A percentile compares a stretch with the other conserved stretches of the same genome.
These are phyloP conservation scores for Aspergillus transmontanensis DNA, from an alignment of 2,329 filamentous ascomycete species.

Conservation along the genomic window DNA sequence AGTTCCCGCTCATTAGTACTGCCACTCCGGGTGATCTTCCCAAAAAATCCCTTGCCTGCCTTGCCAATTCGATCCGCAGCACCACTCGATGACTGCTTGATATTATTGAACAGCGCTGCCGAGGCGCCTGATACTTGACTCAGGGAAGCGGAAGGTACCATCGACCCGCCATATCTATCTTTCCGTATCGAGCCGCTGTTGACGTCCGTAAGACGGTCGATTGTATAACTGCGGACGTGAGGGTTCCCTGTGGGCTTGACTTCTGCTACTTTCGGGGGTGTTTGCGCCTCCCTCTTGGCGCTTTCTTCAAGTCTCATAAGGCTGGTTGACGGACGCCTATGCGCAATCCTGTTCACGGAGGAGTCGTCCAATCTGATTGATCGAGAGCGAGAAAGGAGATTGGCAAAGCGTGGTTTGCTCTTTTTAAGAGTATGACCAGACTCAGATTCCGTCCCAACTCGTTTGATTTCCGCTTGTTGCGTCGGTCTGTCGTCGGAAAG, in stretches of 20 bases:
- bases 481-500: constrained; percentile 25
- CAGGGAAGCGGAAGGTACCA: constrained; percentile 50
- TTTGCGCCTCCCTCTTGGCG: constrained; percentile 37
- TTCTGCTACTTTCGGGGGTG: constrained; percentile 63
- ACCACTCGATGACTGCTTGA: constrained; percentile 71
- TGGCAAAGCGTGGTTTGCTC: constrained; percentile 48
- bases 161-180: constrained; percentile 36
- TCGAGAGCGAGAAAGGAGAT: constrained; percentile 47
- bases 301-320: constrained; percentile 43
- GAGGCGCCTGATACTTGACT: constrained; percentile 58
- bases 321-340: constrained; percentile 43
- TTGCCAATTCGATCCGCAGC: constrained; percentile 72
- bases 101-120: constrained; percentile 68
- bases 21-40: constrained; percentile 70
- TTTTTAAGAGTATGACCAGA: constrained; percentile 37
- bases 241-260: constrained; percentile 69
- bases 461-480: constrained; percentile 28
- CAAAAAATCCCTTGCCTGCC: constrained; percentile 79
- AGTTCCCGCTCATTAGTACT: constrained; percentile 69
- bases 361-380: constrained; percentile 48
- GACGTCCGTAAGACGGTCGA: constrained; percentile 60
- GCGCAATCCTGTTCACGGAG: constrained; percentile 31
- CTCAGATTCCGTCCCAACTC: constrained; percentile 32
- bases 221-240: constrained; percentile 69
- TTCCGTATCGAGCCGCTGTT: constrained; percentile 33